phyloP scores from a whole-genome alignment of 371 early-diverging fungal species.

The Actinomortierella ambigua region DNA sequence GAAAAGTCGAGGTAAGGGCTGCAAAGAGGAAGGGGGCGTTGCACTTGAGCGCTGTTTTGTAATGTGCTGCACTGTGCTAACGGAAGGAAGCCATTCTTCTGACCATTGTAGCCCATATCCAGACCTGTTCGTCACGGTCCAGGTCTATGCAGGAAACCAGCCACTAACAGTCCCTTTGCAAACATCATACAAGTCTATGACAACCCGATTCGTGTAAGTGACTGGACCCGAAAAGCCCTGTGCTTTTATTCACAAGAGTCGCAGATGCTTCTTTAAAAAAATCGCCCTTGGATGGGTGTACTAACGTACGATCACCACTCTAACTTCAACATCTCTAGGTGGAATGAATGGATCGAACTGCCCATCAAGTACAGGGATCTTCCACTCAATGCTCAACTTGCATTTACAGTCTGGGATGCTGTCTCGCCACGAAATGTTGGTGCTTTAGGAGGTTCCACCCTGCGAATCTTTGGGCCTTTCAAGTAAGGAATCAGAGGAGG shows the following conservation, averaged over 20 bases:
- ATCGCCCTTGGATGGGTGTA: neutral
- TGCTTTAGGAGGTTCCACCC: constrained; percentile 77
- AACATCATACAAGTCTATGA: constrained; percentile 69
- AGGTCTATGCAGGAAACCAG: constrained; percentile 80
- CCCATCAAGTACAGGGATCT: constrained; percentile 88
- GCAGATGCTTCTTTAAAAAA: too few species aligned
- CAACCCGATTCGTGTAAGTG: constrained; percentile 57
- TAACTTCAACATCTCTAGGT: constrained; percentile 50
- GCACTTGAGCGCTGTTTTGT: constrained; percentile 42
- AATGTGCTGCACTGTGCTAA: constrained; percentile 19
- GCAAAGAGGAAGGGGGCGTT: constrained; percentile 21
- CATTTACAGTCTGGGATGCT: constrained; percentile 84
- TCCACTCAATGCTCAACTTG: constrained; percentile 73
- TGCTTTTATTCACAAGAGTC: constrained; percentile 4
- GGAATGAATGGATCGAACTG: constrained; percentile 92
- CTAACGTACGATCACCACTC: too few species aligned
- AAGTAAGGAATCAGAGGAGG: constrained; percentile 67
- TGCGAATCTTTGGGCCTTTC: constrained; percentile 80
- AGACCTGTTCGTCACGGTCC: constrained; percentile 75
- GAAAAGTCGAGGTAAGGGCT: constrained; percentile 18
- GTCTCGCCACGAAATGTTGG: constrained; percentile 73
- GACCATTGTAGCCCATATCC: constrained; percentile 48
- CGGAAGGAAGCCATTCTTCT: constrained; percentile 1
- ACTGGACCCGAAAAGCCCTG: too few species aligned
- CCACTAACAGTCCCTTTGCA: constrained; percentile 73